phyloP scores from a whole-genome alignment of 78 protist species.

The Tieghemostelium lacteum region DNA sequence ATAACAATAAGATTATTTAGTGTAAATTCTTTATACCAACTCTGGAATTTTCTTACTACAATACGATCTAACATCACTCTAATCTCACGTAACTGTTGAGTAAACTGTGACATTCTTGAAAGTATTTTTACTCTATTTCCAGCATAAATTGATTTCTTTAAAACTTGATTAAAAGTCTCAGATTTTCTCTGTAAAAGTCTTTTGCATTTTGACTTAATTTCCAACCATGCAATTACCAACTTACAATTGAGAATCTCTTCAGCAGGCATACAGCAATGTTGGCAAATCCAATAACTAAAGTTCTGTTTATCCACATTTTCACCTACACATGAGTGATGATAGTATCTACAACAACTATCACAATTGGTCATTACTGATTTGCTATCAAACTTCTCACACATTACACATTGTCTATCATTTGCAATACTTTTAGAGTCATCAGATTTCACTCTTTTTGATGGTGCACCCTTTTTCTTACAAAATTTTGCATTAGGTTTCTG shows the following conservation, averaged over 20 bases:
- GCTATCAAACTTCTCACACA: background rate
- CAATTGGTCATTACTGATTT: constrained; percentile 15
- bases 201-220: constrained; percentile 46
- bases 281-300: constrained; percentile 69
- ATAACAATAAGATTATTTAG: too few relatives aligned
- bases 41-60: too few relatives aligned
- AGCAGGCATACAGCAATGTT: constrained; percentile 47
- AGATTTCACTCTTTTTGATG: background rate
- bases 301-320: constrained; percentile 52
- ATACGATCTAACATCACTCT: too few relatives aligned
- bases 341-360: constrained; percentile 53
- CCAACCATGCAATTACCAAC: constrained; percentile 59
- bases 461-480: background rate
- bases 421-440: background rate
- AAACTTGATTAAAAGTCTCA: constrained; percentile 51
- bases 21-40: too few relatives aligned
- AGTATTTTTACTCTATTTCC: too few relatives aligned
- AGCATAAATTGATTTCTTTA: background rate
- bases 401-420: constrained; percentile 25
- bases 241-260: constrained; percentile 6
- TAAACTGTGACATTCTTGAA: too few relatives aligned
- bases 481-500: background rate
- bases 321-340: constrained; percentile 22
- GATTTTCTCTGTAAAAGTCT: constrained; percentile 30
- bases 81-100: too few relatives aligned